These are phyloP conservation scores for Fusarium papillatum DNA, from an alignment of 2,329 filamentous ascomycete genomes.

Conservation along the genomic window DNA sequence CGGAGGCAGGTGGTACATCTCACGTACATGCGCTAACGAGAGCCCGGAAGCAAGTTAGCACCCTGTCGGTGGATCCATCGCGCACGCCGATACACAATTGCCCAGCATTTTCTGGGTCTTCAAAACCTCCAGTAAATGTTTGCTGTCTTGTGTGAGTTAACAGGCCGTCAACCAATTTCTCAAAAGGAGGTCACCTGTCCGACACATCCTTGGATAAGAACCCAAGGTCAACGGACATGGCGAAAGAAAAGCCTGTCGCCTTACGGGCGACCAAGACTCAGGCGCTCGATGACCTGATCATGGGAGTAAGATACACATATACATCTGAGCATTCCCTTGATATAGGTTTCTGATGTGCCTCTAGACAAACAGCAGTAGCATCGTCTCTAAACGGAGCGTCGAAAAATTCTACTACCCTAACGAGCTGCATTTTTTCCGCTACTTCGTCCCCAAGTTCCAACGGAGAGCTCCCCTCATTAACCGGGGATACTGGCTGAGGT, in stretches of 20 bases:
- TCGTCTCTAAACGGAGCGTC: slow-evolving; percentile 94
- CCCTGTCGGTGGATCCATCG: slow-evolving; percentile 2
- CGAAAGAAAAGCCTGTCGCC: slow-evolving; percentile 22
- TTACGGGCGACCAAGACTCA: slow-evolving; percentile 41
- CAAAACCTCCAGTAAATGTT: slow-evolving; percentile 6
- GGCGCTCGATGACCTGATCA: slow-evolving; percentile 65
- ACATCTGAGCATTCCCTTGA: background rate
- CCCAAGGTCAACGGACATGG: slow-evolving; percentile 19
- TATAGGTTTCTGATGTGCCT: slow-evolving; percentile 5
- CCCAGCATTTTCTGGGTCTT: slow-evolving; percentile 17
- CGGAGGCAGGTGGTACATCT: slow-evolving; percentile 12
- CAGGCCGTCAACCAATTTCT: background rate
- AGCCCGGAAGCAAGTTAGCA: background rate
- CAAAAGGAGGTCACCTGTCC: background rate
- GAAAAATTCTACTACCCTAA: slow-evolving; percentile 85
- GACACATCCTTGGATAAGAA: background rate
- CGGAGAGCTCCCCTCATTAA: slow-evolving; percentile 91
- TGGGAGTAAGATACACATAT: slow-evolving; percentile 59
- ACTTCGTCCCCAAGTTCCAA: slow-evolving; percentile 89
- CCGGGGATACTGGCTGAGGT: slow-evolving; percentile 88
- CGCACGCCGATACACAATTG: slow-evolving; percentile 25
- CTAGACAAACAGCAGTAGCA: slow-evolving; percentile 91
- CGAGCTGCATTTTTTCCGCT: slow-evolving; percentile 87
- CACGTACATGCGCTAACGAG: slow-evolving; percentile 6
- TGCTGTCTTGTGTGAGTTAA: background rate